Percentiles rank a stretch among this genome's conserved stretches.
These are phyloP conservation scores for Tausonia pullulans DNA, from an alignment of 1,284 basidiomycete genomes.

Conservation along the genomic window DNA sequence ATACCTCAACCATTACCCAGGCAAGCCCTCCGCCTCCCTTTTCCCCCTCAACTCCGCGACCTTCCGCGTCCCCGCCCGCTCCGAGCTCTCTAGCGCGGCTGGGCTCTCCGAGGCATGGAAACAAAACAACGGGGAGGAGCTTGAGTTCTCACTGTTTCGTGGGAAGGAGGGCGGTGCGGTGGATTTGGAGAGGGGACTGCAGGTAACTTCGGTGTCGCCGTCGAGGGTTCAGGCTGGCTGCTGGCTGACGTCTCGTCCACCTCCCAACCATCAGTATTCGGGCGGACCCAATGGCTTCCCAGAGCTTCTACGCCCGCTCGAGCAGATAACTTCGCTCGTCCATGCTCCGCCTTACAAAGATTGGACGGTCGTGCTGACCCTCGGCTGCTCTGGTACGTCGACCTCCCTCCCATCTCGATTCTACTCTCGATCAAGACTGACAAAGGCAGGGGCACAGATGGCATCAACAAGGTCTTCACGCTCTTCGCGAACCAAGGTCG, in stretches of 20 bases:
- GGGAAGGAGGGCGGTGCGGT: not conserved
- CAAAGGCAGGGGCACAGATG: not conserved
- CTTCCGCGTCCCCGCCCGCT: not conserved
- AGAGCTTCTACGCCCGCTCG: not conserved
- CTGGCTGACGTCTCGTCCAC: not conserved
- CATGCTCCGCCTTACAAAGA: not conserved
- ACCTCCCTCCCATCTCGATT: no score
- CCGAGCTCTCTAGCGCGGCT: not conserved
- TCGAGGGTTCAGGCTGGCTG: not conserved
- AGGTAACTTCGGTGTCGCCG: not conserved
- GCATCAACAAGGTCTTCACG: slow-evolving; percentile 19
- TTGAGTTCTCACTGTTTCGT: not conserved
- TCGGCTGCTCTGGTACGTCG: not conserved
- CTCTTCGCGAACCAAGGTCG: slow-evolving; percentile 21
- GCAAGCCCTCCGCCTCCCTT: not conserved
- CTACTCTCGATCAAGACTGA: not conserved
- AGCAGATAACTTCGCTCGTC: slow-evolving; percentile 20
- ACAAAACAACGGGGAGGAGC: not conserved
- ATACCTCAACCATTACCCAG: not conserved
- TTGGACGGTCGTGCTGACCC: not conserved
- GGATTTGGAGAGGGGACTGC: not conserved
- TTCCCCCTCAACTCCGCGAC: not conserved
- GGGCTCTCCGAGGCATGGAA: not conserved
- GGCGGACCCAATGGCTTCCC: slow-evolving; percentile 2
- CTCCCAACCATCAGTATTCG: not conserved